Base-by-base conservation (phyloP, 202 grass and related monocot species). In the Bolboschoenoplectus hybrid region DNA sequence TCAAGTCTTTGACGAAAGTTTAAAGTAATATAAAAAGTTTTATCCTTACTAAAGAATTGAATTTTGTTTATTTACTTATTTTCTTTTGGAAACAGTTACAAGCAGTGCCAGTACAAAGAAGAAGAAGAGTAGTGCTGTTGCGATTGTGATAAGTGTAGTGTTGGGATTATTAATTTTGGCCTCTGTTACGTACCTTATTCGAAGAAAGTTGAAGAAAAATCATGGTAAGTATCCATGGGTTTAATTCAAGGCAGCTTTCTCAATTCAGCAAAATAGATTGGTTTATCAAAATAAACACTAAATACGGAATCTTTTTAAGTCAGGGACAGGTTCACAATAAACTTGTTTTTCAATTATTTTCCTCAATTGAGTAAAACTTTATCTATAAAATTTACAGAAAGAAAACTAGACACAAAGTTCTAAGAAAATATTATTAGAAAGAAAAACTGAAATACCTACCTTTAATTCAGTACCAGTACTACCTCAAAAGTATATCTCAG, bases 101-200 rank as follows among this genome's bases (percentile, higher is more conserved):
- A 84, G 58, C 63, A 34, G 20, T 47, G 50, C 14, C 3, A 50
- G 66, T 84, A 38, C 64, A 56, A 84, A 84, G 45, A 84, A 68
- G 64, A 84, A 84, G 43, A 84, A 69, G 43, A 84, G 56, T 2
- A 53, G 20, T 41, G 36, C 81, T 19, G 81, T 32, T 8, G 13
- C 13, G 1, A 84, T 84, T 38, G 64, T 49, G 34, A 43, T 53
- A 7, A 19, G 19, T 71, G 64, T 84, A 41, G 6, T 70, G 17
- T 41, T 84, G 81, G 47, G 81, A 19, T 39, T 84, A 39, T 6
- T 84, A 50, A 26, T 84, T 41, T 56, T 84, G 64, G 64, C 62
- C 20, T 84, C 32, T 3, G 7, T 84, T 16, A 47, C 10, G 46
- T 84, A 70, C 32, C 45, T 84, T 53, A 71, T 84, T 84, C 81